Base-by-base conservation (phyloP, 768 basidiomycete genomes). In the Rhodotorula sphaerocarpa region DNA sequence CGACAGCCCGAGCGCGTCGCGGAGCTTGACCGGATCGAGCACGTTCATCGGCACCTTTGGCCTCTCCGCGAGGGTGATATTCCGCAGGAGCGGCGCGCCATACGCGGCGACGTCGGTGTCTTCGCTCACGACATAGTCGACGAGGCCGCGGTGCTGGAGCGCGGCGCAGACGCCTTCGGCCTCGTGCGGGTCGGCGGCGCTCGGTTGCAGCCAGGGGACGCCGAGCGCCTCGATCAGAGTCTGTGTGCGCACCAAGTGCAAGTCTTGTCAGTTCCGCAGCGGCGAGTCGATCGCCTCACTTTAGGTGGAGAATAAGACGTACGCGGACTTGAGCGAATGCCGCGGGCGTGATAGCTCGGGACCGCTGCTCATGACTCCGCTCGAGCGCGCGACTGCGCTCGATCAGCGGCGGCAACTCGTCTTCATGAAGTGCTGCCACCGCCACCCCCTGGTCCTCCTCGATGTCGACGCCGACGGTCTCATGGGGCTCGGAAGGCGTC, bases 81-180 rank as follows among this genome's bases (percentile, higher is more conserved):
- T 27, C 9, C 59, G 59, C 2, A 69, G 16, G 21, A 58, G 30
- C 5, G 59, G 58, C 5, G 67, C 67, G 25, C 59, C 59, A 36
- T 65, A 69, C 3, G 62, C 63, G 5, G 43, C 31, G 33, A 62
- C 63, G 55, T 69, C 67, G n/a, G 63, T 62, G 53, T 69, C 67
- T 20, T 69, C 67, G n/a, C 57, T 59, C 7, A 61, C 57, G 59
- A 69, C 63, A 46, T 56, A 57, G 30, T 64, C 63, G 39, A 45
- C 53, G 21, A 48, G 27, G 0, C 59, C 63, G 30, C 31, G 36
- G 20, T 25, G 10, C 45, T 44, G 50, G n/a, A 69, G 52, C 15
- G 51, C 50, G 4, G 59, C 27, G 46, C 67, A 69, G 33, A 69
- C 47, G 12, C 56, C 55, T 47, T 69, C 67, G 33, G 67, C 67